phyloP scores from a whole-genome alignment of 495 filamentous ascomycete genomes.

The Baudoinia panamericana region DNA sequence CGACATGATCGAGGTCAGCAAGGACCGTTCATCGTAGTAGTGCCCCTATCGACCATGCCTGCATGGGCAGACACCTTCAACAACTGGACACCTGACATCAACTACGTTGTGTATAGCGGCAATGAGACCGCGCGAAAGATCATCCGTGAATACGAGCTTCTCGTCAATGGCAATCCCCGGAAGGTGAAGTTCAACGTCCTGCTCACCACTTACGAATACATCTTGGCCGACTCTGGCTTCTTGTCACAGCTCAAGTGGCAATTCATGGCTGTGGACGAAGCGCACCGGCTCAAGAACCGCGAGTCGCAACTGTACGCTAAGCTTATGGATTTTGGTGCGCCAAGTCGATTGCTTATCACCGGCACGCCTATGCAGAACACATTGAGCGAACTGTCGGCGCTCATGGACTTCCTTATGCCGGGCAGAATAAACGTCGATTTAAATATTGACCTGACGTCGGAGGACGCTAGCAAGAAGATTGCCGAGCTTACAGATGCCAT shows the following conservation, averaged over 20 bases:
- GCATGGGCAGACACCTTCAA: slow-evolving; percentile 98
- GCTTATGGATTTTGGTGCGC: slow-evolving; percentile 70
- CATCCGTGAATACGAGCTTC: slow-evolving; percentile 76
- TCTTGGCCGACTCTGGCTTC: slow-evolving; percentile 63
- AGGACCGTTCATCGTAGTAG: slow-evolving; percentile 90
- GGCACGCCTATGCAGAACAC: slow-evolving; percentile 98
- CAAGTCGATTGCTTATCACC: slow-evolving; percentile 81
- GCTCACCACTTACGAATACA: slow-evolving; percentile 92
- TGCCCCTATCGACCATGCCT: slow-evolving; percentile 88
- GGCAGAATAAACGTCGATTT: slow-evolving; percentile 75
- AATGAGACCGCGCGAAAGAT: slow-evolving; percentile 66
- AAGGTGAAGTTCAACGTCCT: slow-evolving; percentile 89
- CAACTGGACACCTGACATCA: slow-evolving; percentile 87
- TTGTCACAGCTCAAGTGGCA: slow-evolving; percentile 89
- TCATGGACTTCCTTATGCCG: slow-evolving; percentile 92
- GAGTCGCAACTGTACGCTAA: slow-evolving; percentile 83
- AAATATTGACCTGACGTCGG: slow-evolving; percentile 67
- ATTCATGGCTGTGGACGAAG: slow-evolving; percentile 90
- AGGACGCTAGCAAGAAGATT: slow-evolving; percentile 54
- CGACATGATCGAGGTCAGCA: slow-evolving; percentile 82
- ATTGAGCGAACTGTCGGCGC: slow-evolving; percentile 73
- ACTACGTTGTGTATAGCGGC: slow-evolving; percentile 94
- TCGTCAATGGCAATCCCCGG: slow-evolving; percentile 67
- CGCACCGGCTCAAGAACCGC: slow-evolving; percentile 90
- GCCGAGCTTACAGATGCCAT: slow-evolving; percentile 61